Evolutionary conservation across 495 filamentous ascomycete genomes (phyloP).

Genomic region (Lophium mytilinum): DNA sequence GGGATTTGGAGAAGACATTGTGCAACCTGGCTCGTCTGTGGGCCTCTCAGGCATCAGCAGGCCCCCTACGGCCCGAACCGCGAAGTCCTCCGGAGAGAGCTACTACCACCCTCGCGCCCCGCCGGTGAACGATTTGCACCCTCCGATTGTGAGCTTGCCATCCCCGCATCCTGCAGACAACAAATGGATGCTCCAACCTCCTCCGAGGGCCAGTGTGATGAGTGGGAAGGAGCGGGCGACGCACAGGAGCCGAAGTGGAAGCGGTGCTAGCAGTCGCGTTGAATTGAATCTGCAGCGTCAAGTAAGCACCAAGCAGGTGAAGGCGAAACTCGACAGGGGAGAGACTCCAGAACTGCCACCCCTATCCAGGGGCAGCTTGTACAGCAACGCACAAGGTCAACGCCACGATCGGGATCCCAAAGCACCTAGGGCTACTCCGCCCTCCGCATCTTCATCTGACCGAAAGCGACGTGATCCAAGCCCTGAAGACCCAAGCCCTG

Average conservation of each 20-base stretch:
- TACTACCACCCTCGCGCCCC: constrained; percentile 59
- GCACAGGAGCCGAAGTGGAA: constrained; percentile 44
- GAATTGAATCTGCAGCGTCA: constrained; percentile 34
- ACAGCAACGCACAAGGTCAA: constrained; percentile 13
- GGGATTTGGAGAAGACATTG: constrained; percentile 41
- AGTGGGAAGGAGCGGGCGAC: constrained; percentile 59
- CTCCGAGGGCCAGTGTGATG: constrained; percentile 78
- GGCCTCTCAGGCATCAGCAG: constrained; percentile 45
- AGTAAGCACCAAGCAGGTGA: constrained; percentile 31
- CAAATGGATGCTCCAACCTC: constrained; percentile 88
- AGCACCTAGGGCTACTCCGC: constrained; percentile 9
- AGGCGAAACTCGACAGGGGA: constrained; percentile 30
- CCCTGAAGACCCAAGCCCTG: not conserved
- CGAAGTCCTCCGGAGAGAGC: constrained; percentile 37
- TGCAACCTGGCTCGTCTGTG: constrained; percentile 42
- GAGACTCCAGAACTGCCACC: constrained; percentile 27
- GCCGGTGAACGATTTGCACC: constrained; percentile 78
- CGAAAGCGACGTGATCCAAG: constrained; percentile 17
- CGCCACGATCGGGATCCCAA: constrained; percentile 24
- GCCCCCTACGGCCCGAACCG: constrained; percentile 23
- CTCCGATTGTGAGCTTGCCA: constrained; percentile 70
- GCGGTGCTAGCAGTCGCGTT: constrained; percentile 35
- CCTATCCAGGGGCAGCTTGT: constrained; percentile 22
- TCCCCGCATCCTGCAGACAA: constrained; percentile 58
- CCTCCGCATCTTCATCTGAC: constrained; percentile 9